phyloP scores from a whole-genome alignment of 345 rosid genomes.

The Arabis alpina region DNA sequence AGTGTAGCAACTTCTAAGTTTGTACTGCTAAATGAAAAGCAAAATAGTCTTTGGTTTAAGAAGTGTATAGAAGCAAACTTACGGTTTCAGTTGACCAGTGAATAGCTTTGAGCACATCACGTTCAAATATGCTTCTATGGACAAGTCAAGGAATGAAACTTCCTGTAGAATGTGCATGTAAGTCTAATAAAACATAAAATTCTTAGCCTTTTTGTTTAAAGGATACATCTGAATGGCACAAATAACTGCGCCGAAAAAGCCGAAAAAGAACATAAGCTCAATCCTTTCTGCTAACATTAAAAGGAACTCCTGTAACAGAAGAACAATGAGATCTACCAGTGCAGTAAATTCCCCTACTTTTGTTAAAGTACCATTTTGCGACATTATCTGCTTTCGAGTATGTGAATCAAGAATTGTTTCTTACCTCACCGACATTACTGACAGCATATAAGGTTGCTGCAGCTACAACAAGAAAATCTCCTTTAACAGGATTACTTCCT shows the following conservation, averaged over 20 bases:
- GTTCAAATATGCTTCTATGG: conserved; percentile 20
- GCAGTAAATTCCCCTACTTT: not conserved
- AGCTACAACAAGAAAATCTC: conserved; percentile 69
- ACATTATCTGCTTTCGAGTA: not conserved
- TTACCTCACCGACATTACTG: conserved; percentile 76
- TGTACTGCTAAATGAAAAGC: not conserved
- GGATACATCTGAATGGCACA: conserved; percentile 96
- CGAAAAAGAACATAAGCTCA: conserved; percentile 84
- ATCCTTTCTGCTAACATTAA: conserved; percentile 78
- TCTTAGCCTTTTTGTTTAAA: conserved; percentile 24
- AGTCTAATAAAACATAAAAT: not conserved
- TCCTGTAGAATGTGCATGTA: conserved; percentile 6
- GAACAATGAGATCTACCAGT: not conserved
- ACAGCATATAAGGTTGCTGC: conserved; percentile 76
- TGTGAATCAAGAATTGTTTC: conserved; percentile 23
- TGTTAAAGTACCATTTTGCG: not conserved
- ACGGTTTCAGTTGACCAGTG: conserved; percentile 85
- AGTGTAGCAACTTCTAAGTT: not conserved
- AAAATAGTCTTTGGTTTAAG: not conserved
- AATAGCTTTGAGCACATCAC: conserved; percentile 63
- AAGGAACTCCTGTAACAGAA: conserved; percentile 62
- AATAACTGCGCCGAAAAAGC: conserved; percentile 76
- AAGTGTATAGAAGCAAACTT: conserved; percentile 37
- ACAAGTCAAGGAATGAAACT: conserved; percentile 30
- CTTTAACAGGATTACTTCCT: conserved; percentile 69